Percentiles rank a stretch among this genome's conserved stretches.
Evolutionary conservation across 495 filamentous ascomycete genomes (phyloP).

Genomic region (Penicillium ucsense): DNA sequence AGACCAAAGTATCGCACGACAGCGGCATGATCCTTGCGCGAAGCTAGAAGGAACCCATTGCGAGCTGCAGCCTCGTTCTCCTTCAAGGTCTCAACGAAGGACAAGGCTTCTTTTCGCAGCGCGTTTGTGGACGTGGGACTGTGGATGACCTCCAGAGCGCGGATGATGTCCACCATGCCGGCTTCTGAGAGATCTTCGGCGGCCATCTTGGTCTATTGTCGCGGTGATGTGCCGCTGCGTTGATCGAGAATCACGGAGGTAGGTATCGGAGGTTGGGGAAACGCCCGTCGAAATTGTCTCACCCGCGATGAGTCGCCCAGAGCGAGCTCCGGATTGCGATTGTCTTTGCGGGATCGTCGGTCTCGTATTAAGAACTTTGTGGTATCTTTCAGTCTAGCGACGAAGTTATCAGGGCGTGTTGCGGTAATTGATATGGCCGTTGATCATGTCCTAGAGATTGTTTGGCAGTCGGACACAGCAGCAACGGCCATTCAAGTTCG

Average conservation of each 20-base stretch:
- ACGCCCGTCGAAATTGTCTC: no score
- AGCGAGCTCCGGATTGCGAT: no score
- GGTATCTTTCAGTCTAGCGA: no score
- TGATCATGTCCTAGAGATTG: slow-evolving; percentile 12
- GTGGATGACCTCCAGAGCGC: slow-evolving; percentile 79
- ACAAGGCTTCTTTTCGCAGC: slow-evolving; percentile 70
- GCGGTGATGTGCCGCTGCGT: no score
- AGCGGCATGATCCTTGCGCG: slow-evolving; percentile 57
- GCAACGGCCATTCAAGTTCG: slow-evolving; percentile 17
- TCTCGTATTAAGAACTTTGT: no score
- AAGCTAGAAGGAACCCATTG: slow-evolving; percentile 77
- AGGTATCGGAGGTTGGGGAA: no score
- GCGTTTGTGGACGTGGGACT: slow-evolving; percentile 72
- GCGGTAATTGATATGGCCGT: slow-evolving; percentile 13
- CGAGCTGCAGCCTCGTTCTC: slow-evolving; percentile 64
- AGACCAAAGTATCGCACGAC: slow-evolving; percentile 90
- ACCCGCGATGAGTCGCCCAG: no score
- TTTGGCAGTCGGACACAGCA: slow-evolving; percentile 19
- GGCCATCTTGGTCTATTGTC: slow-evolving; percentile 19
- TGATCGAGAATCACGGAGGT: no score
- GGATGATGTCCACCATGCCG: slow-evolving; percentile 51
- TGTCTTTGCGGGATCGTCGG: no score
- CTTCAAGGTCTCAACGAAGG: slow-evolving; percentile 78
- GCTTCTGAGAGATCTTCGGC: slow-evolving; percentile 32
- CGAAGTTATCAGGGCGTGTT: no score